Percentiles rank a stretch among this genome's conserved stretches.
Evolutionary conservation across 768 basidiomycete species (phyloP).

Genomic region (Tubosaeta brunneosetosa): DNA sequence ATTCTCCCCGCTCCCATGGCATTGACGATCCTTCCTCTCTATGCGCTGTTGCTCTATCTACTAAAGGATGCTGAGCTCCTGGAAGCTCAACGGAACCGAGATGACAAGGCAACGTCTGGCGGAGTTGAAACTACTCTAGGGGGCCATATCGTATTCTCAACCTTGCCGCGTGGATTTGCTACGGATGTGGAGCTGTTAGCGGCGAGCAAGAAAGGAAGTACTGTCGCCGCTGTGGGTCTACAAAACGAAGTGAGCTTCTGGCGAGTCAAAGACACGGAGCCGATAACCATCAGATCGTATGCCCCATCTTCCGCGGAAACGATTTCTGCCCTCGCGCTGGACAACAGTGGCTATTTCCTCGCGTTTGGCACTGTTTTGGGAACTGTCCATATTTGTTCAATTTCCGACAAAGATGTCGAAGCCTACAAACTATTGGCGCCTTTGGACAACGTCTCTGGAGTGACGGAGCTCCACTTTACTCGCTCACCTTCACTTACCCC

Average conservation of each 20-base stretch:
- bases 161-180: constrained; percentile 74
- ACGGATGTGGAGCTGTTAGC: constrained; percentile 83
- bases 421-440: constrained; percentile 40
- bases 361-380: constrained; percentile 73
- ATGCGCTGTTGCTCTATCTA: constrained; percentile 75
- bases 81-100: constrained; percentile 73
- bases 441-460: constrained; percentile 42
- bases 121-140: constrained; percentile 32
- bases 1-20: constrained; percentile 84
- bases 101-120: constrained; percentile 37
- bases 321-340: constrained; percentile 59
- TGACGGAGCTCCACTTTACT: constrained; percentile 52
- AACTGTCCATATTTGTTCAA: constrained; percentile 56
- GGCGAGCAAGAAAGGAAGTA: constrained; percentile 59
- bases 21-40: constrained; percentile 68
- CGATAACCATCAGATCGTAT: constrained; percentile 45
- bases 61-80: constrained; percentile 89
- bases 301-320: constrained; percentile 42
- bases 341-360: constrained; percentile 54
- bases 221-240: constrained; percentile 67
- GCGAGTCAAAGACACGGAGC: constrained; percentile 42
- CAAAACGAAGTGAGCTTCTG: constrained; percentile 76
- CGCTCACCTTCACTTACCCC: constrained; percentile 1
- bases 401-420: constrained; percentile 38
- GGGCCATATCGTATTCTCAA: constrained; percentile 51